These are phyloP conservation scores for Penicillium psychrosexuale DNA, from an alignment of 2,329 filamentous ascomycete genomes.

Conservation along the genomic window DNA sequence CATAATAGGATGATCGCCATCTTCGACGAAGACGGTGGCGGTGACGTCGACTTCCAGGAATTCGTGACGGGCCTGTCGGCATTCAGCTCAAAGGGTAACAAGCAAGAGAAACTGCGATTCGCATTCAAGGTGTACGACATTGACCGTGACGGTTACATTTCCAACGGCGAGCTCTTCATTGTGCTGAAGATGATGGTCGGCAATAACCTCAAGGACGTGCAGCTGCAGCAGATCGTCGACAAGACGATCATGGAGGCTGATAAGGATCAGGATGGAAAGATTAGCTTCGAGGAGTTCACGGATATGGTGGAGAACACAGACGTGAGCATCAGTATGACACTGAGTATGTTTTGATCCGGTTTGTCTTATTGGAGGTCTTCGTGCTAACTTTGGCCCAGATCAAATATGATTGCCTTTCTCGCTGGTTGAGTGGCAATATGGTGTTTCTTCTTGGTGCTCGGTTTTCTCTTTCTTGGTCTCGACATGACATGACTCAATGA, in stretches of 20 bases:
- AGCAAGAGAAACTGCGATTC: constrained; percentile 96
- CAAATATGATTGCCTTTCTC: constrained; percentile 18
- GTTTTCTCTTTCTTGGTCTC: constrained; percentile 2
- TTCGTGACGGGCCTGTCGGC: constrained; percentile 94
- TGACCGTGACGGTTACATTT: constrained; percentile 96
- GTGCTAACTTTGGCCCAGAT: constrained; percentile 13
- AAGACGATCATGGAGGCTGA: constrained; percentile 99
- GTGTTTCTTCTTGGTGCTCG: neutral
- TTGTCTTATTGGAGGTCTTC: neutral
- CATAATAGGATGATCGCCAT: constrained; percentile 87
- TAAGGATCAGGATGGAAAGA: constrained; percentile 91
- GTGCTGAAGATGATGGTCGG: constrained; percentile 99
- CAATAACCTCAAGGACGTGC: constrained; percentile 97
- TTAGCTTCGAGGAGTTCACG: constrained; percentile 98
- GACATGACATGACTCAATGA: constrained; percentile 28
- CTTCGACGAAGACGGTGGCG: constrained; percentile 96
- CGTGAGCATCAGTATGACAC: constrained; percentile 65
- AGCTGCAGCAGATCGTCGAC: constrained; percentile 97
- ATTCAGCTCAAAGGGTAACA: constrained; percentile 97
- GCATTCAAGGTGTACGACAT: constrained; percentile 99
- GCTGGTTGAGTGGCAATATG: constrained; percentile 7
- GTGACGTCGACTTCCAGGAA: constrained; percentile 97
- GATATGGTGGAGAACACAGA: constrained; percentile 98
- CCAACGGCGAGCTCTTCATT: constrained; percentile 98
- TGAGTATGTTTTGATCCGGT: constrained; percentile 49